Percentiles rank a stretch among this genome's conserved stretches.
phyloP scores from a whole-genome alignment of 805 yeast genomes.

The Ogataea pini region DNA sequence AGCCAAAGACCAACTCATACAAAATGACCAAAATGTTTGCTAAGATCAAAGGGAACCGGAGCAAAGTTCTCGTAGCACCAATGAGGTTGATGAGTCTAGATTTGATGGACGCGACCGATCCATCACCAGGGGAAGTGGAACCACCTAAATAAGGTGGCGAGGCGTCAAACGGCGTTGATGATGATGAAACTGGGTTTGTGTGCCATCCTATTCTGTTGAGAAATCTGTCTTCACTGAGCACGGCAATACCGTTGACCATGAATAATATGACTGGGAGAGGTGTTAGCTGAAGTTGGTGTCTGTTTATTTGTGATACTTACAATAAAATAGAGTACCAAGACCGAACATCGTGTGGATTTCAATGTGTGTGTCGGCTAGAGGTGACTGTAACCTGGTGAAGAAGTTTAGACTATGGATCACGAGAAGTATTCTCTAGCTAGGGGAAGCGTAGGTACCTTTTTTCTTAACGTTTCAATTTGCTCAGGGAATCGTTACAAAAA shows the following conservation, averaged over 20 bases:
- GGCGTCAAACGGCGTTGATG: conserved; percentile 15
- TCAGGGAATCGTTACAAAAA: background rate
- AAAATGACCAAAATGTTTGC: conserved; percentile 51
- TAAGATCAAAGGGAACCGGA: conserved; percentile 56
- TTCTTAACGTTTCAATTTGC: conserved; percentile 2
- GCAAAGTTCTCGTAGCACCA: conserved; percentile 57
- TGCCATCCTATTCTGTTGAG: conserved; percentile 48
- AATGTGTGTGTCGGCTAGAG: too few species aligned
- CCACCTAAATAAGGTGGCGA: conserved; percentile 22
- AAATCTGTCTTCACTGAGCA: conserved; percentile 60
- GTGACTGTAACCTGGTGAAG: too few species aligned
- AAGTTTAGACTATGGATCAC: too few species aligned
- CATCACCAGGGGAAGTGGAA: conserved; percentile 17
- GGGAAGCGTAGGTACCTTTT: background rate
- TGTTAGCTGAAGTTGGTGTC: conserved; percentile 2
- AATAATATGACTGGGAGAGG: conserved; percentile 41
- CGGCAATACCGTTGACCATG: conserved; percentile 56
- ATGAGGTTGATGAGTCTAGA: conserved; percentile 52
- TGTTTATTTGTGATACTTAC: conserved; percentile 24
- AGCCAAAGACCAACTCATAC: conserved; percentile 56
- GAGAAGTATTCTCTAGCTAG: too few species aligned
- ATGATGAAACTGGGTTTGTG: conserved; percentile 37
- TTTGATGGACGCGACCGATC: conserved; percentile 37
- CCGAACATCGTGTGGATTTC: conserved; percentile 46
- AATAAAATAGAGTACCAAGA: conserved; percentile 53